A percentile compares a stretch with the other conserved stretches of the same genome.
These are phyloP conservation scores for Candida glucosophila DNA, from an alignment of 1,139 yeast genomes.

Conservation along the genomic window DNA sequence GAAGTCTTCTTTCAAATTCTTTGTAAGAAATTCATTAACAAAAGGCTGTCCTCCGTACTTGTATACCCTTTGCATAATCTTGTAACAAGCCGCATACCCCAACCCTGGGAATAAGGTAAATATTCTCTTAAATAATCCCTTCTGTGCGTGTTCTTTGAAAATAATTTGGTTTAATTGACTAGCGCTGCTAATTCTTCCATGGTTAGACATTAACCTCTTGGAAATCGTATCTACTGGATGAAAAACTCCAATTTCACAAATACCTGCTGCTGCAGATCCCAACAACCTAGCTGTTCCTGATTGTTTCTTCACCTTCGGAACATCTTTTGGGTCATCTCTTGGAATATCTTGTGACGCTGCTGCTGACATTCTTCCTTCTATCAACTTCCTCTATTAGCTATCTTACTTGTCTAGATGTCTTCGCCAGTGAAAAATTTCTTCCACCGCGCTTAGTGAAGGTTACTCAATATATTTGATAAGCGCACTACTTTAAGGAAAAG, in stretches of 20 bases:
- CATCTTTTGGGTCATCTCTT: too few species aligned
- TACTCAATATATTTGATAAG: too few species aligned
- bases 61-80: slow-evolving; percentile 93
- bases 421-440: slow-evolving; percentile 2
- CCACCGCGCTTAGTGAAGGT: slow-evolving; percentile 7
- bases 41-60: slow-evolving; percentile 99
- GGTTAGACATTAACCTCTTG: slow-evolving; percentile 95
- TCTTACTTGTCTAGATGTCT: slow-evolving; percentile 1
- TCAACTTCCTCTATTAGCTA: neutral
- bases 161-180: slow-evolving; percentile 75
- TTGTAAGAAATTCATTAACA: slow-evolving; percentile 84
- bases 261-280: slow-evolving; percentile 97
- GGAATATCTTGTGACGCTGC: too few species aligned
- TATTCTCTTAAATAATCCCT: slow-evolving; percentile 62
- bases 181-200: slow-evolving; percentile 56
- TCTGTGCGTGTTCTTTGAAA: slow-evolving; percentile 73
- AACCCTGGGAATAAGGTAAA: slow-evolving; percentile 93
- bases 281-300: slow-evolving; percentile 84
- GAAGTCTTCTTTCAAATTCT: slow-evolving; percentile 61
- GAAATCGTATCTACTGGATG: slow-evolving; percentile 99
- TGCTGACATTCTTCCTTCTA: slow-evolving; percentile 36
- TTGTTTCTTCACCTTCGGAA: slow-evolving; percentile 65
- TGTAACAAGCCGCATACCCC: slow-evolving; percentile 97
- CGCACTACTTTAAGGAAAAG: too few species aligned
- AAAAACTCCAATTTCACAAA: slow-evolving; percentile 91